A percentile compares a stretch with the other conserved stretches of the same genome.
Conservation (phyloP, 2,329 filamentous ascomycete genomes). For the Chrysoporthe deuterocubensis region DNA sequence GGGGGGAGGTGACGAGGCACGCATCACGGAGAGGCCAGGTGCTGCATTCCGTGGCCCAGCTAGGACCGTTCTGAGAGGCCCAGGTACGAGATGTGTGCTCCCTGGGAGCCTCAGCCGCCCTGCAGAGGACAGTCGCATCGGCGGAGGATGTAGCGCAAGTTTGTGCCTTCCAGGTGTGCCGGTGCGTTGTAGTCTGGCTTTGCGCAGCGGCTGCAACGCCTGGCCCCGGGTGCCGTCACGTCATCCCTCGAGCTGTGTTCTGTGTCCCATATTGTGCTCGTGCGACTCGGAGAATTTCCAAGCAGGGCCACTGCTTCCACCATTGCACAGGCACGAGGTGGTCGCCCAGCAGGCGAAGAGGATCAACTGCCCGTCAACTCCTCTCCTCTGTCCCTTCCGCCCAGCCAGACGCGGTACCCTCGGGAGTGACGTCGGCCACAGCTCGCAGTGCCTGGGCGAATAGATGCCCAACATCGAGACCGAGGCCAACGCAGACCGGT, state of each 20-base stretch:
- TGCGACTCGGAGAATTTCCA: slow-evolving; percentile 26
- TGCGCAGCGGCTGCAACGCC: slow-evolving; percentile 15
- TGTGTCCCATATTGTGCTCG: slow-evolving; percentile 15
- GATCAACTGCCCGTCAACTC: not conserved
- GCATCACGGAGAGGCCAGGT: slow-evolving; percentile 20
- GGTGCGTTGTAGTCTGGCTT: too few relatives aligned
- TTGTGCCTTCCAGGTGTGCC: slow-evolving; percentile 17
- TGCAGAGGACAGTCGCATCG: slow-evolving; percentile 18
- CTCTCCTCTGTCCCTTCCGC: not conserved
- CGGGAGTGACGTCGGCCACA: slow-evolving; percentile 2
- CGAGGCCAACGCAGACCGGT: slow-evolving; percentile 12
- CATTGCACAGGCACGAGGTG: slow-evolving; percentile 23
- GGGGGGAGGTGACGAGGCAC: slow-evolving; percentile 14
- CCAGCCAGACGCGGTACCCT: slow-evolving; percentile 4
- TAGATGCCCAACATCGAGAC: slow-evolving; percentile 2
- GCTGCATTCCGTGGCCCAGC: slow-evolving; percentile 15
- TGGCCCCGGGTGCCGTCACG: slow-evolving; percentile 20
- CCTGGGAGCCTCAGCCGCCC: slow-evolving; percentile 7
- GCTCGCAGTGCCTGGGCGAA: not conserved
- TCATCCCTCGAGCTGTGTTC: slow-evolving; percentile 19
- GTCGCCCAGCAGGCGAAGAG: not conserved
- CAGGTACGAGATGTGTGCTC: slow-evolving; percentile 25
- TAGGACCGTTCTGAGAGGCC: slow-evolving; percentile 19
- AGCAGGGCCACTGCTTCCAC: slow-evolving; percentile 23
- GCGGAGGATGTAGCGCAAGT: slow-evolving; percentile 24